These are phyloP conservation scores for Ceratobasidium sp. DNA, from an alignment of 1,284 basidiomycete genomes.

Conservation along the genomic window DNA sequence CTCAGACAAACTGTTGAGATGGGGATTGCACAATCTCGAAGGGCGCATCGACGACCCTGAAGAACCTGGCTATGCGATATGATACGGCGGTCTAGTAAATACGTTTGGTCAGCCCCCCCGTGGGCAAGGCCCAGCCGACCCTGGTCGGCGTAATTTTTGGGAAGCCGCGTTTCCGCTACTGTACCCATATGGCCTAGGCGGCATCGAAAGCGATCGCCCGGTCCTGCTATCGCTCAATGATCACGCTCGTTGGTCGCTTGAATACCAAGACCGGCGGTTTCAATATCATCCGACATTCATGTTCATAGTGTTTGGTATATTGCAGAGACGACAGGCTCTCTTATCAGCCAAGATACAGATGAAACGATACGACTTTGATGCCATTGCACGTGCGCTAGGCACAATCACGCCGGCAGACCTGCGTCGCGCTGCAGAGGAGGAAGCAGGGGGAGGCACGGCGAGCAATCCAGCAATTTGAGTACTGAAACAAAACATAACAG, in stretches of 20 bases:
- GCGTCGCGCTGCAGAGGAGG: conserved; percentile 43
- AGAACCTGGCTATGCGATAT: conserved; percentile 36
- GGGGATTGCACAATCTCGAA: conserved; percentile 24
- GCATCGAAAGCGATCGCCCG: conserved; percentile 52
- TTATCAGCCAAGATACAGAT: conserved; percentile 45
- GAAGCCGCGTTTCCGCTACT: conserved; percentile 54
- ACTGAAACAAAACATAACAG: conserved; percentile 40
- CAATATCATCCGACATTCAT: conserved; percentile 52
- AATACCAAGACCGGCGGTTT: conserved; percentile 55
- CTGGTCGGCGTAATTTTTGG: conserved; percentile 45
- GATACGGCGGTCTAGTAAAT: conserved; percentile 37
- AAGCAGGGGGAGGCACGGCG: background rate
- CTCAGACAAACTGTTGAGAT: background rate
- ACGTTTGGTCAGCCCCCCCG: conserved; percentile 9
- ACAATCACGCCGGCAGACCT: conserved; percentile 38
- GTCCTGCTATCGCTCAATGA: conserved; percentile 50
- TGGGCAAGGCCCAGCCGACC: background rate
- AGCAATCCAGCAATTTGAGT: conserved; percentile 24
- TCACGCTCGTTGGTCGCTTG: conserved; percentile 56
- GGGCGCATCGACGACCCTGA: background rate
- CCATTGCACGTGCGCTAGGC: background rate
- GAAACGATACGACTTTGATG: conserved; percentile 38
- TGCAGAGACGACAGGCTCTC: conserved; percentile 47
- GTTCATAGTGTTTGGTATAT: conserved; percentile 55
- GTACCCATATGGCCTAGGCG: conserved; percentile 59